Conservation (phyloP, 306 rosid genomes). For the Acacia crassicarpa region DNA sequence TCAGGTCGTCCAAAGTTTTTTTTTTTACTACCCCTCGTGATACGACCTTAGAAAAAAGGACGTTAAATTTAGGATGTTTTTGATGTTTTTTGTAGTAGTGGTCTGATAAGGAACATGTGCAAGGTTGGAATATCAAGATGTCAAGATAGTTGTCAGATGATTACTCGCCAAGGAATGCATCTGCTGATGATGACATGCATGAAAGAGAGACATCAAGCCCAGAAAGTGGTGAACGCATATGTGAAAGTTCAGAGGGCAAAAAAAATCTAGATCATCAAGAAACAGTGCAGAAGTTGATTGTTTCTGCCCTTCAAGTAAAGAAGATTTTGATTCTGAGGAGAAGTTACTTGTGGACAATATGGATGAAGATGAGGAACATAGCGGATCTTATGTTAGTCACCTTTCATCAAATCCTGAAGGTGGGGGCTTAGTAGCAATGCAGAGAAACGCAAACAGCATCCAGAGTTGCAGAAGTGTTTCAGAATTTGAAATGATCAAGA, state of each 20-base stretch:
- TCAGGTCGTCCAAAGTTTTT: too few species aligned
- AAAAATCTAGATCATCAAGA: constrained; percentile 40
- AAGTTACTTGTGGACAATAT: constrained; percentile 8
- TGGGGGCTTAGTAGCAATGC: constrained; percentile 20
- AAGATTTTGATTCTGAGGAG: constrained; percentile 31
- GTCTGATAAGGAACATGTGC: constrained; percentile 33
- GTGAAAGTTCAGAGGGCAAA: constrained; percentile 43
- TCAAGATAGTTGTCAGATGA: constrained; percentile 78
- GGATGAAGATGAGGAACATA: constrained; percentile 31
- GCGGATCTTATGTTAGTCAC: constrained; percentile 3
- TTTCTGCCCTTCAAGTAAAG: constrained; percentile 34
- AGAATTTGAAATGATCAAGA: constrained; percentile 80
- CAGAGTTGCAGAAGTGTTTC: constrained; percentile 73
- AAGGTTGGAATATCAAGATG: constrained; percentile 46
- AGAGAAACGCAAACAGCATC: constrained; percentile 61
- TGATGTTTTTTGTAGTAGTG: too few species aligned
- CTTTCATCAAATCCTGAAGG: constrained; percentile 40
- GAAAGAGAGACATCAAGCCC: constrained; percentile 38
- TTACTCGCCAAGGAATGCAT: constrained; percentile 39
- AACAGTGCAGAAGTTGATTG: constrained; percentile 39
- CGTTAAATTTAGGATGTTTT: too few species aligned
- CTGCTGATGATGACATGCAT: constrained; percentile 34
- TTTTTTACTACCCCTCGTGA: too few species aligned
- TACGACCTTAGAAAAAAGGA: too few species aligned
- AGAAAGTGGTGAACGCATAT: constrained; percentile 56